A percentile compares a stretch with the other conserved stretches of the same genome.
Evolutionary conservation across 106 monocot genomes (phyloP).

Genomic region (Acorus gramineus): DNA sequence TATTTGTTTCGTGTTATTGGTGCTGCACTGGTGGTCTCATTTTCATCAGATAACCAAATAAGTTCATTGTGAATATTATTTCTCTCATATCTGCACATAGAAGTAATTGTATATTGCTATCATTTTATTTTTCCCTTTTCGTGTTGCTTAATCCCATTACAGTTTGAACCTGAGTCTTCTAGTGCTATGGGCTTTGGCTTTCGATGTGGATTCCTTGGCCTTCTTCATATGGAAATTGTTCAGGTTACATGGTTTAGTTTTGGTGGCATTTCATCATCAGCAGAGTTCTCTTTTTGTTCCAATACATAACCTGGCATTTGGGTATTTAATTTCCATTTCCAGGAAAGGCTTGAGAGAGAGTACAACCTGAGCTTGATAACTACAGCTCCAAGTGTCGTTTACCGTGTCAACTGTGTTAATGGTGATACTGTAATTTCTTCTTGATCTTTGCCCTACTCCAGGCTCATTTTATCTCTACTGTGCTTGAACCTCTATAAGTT

Average conservation of each 20-base stretch:
- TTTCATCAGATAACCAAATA: no score
- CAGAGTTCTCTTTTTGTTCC: not conserved
- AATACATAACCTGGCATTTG: not conserved
- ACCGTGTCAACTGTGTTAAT: slow-evolving; percentile 57
- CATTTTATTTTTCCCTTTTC: slow-evolving; percentile 9
- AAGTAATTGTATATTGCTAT: no score
- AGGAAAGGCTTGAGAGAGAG: slow-evolving; percentile 99
- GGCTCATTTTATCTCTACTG: no score
- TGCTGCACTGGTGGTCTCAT: no score
- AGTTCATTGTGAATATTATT: no score
- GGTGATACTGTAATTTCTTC: slow-evolving; percentile 73
- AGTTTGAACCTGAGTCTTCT: slow-evolving; percentile 98
- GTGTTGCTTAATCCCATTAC: slow-evolving; percentile 18
- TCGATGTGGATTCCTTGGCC: slow-evolving; percentile 92
- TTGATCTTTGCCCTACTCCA: slow-evolving; percentile 1
- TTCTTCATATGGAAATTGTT: slow-evolving; percentile 99
- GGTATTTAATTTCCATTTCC: slow-evolving; percentile 10
- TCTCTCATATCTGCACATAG: no score
- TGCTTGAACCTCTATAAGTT: no score
- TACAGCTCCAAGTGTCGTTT: slow-evolving; percentile 99
- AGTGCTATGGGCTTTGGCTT: slow-evolving; percentile 99
- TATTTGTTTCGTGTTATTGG: no score
- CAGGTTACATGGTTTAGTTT: slow-evolving; percentile 38
- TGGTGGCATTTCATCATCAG: not conserved
- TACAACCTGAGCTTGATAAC: slow-evolving; percentile 91